Base-by-base conservation (phyloP, 495 filamentous ascomycete species). In the Venustampulla echinocandica region DNA sequence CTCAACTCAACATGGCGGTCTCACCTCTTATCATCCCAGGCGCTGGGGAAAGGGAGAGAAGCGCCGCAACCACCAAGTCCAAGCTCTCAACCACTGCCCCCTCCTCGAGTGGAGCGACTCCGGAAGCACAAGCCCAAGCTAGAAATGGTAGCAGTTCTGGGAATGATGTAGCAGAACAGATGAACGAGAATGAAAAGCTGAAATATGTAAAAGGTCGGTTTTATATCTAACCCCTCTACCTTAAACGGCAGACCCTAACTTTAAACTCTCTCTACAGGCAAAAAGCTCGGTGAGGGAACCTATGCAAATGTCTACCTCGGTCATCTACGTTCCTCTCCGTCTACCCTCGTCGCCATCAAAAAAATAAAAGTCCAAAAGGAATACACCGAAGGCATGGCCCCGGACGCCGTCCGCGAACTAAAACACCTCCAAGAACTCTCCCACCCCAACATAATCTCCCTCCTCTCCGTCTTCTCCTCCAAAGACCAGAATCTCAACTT, bases 301-400 rank as follows among this genome's bases (percentile, higher is more conserved):
- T 99, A 97, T 61, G 93, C 93, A 50, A 82, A 89, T 56, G 93
- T 99, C 51, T 96, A 86, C 71, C 76, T 86, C 13, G 93, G 88
- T 39, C 84, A 87, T 63, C 69, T 87, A 33, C 75, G 76, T 41
- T 56, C 57, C 54, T 78, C 90, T 53, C 82, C 85, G 0, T 70
- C 74, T 13, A 68, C 73, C 9, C 70, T 77, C 19, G 85, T 99
- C 36, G 93, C 93, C 46, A 96, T 99, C 63, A 99, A 99, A 61
- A 97, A 96, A 69, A 95, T 99, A 69, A 97, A 96, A 64, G 75
- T 94, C 55, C 87, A 90, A 58, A 77, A 81, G 11, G 87, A 95
- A 58, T 76, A 74, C 58, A 68, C 64, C 0, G 89, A 95, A 60
- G 93, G 93, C 45, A 77, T 99, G 54, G 78, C 85, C 11, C 86